phyloP scores from a whole-genome alignment of 805 yeast genomes.

The Cyberlindnera xylosilytica region DNA sequence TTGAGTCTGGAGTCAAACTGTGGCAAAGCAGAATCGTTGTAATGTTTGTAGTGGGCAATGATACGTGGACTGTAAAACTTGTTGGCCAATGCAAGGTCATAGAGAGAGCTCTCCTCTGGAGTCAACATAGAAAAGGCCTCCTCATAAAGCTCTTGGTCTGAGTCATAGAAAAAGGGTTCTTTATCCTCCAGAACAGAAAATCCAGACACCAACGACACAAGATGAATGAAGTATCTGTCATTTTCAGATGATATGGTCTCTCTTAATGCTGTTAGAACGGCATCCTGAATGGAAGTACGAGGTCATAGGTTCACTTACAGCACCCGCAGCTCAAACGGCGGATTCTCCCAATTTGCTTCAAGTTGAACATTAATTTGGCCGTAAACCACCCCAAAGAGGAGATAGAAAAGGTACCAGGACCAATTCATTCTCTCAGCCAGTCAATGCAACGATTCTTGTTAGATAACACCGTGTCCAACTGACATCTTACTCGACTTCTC shows the following conservation, averaged over 20 bases:
- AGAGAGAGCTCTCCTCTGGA: constrained; percentile 20
- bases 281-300: background rate
- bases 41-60: constrained; percentile 59
- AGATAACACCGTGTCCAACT: too few species aligned
- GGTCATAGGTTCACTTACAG: constrained; percentile 19
- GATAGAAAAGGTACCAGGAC: too few species aligned
- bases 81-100: constrained; percentile 28
- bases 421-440: too few species aligned
- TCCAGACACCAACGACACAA: constrained; percentile 12
- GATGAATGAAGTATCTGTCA: constrained; percentile 15
- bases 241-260: constrained; percentile 28
- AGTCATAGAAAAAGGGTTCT: background rate
- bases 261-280: constrained; percentile 1
- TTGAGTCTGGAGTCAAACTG: constrained; percentile 19
- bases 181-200: constrained; percentile 14
- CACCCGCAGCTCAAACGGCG: constrained; percentile 26
- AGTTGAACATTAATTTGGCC: constrained; percentile 22
- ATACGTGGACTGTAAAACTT: constrained; percentile 57
- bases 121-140: constrained; percentile 18
- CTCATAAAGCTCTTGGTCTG: constrained; percentile 21
- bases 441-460: too few species aligned
- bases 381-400: background rate
- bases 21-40: constrained; percentile 34
- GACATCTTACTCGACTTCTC: too few species aligned
- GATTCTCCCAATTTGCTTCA: constrained; percentile 28